A percentile compares a stretch with the other conserved stretches of the same genome.
Evolutionary conservation across 306 rosid species (phyloP).

Genomic region (Cucurbita moschata): DNA sequence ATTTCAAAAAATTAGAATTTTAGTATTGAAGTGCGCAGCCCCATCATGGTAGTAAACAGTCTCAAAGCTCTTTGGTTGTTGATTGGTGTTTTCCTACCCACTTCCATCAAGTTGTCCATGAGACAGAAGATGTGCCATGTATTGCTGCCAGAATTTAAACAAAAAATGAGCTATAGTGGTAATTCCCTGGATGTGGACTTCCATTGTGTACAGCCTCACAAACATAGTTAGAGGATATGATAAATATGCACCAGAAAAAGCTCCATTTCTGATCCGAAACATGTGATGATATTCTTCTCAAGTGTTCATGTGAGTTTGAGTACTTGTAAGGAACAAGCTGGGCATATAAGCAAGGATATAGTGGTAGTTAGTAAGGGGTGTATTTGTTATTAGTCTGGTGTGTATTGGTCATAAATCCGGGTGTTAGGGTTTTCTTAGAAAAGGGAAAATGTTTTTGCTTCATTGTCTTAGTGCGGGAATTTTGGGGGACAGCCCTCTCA

Average conservation of each 20-base stretch:
- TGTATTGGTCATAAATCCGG: no score
- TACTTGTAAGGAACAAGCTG: no score
- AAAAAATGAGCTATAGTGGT: neutral
- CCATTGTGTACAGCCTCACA: neutral
- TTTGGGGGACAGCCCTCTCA: no score
- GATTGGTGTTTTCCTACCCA: conserved; percentile 16
- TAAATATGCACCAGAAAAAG: neutral
- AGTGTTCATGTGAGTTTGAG: neutral
- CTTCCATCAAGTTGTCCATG: conserved; percentile 85
- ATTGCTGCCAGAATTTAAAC: conserved; percentile 44
- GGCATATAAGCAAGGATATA: no score
- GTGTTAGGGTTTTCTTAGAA: no score
- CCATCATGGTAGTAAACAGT: neutral
- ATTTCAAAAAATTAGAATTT: neutral
- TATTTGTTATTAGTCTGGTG: no score
- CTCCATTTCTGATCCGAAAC: neutral
- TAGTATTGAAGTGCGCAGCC: neutral
- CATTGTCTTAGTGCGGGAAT: no score
- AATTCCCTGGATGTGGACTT: neutral
- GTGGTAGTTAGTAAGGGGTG: no score
- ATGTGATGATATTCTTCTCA: neutral
- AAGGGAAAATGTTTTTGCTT: no score
- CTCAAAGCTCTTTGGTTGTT: neutral
- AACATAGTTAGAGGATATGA: neutral
- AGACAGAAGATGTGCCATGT: conserved; percentile 86